Evolutionary conservation across 208 protist species (phyloP).

Genomic region (Acanthamoeba lenticulata): DNA sequence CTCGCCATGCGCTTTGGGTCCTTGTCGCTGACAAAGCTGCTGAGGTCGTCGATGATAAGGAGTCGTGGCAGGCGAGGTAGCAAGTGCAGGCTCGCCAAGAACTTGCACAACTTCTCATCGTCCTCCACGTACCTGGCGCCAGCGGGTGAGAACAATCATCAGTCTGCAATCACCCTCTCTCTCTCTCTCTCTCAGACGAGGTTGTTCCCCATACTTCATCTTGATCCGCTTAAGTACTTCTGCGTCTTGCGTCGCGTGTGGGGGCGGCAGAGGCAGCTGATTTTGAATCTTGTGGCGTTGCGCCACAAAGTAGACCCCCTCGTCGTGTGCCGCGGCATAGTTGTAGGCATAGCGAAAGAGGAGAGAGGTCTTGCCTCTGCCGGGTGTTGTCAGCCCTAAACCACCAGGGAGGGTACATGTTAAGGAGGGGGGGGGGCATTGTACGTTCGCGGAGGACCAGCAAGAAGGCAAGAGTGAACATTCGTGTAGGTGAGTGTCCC

Average conservation of each 20-base stretch:
- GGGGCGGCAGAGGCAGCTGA: neutral
- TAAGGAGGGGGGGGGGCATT: neutral
- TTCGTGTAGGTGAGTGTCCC: neutral
- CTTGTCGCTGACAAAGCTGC: neutral
- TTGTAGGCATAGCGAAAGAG: conserved; percentile 49
- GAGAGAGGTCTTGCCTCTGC: conserved; percentile 33
- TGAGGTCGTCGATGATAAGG: neutral
- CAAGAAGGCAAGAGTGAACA: neutral
- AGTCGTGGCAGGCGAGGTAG: neutral
- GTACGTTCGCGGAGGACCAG: neutral
- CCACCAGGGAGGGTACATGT: neutral
- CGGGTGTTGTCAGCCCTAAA: neutral
- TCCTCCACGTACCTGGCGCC: neutral
- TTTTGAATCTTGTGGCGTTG: conserved; percentile 23
- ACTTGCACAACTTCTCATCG: conserved; percentile 32
- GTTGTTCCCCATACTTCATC: conserved; percentile 15
- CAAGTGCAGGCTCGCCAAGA: conserved; percentile 9
- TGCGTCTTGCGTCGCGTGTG: neutral
- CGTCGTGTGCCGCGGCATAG: neutral
- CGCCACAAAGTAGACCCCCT: conserved; percentile 1
- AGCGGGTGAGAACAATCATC: neutral
- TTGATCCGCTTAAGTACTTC: conserved; percentile 41
- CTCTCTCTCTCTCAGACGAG: no score
- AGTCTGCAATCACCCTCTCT: no score
- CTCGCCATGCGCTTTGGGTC: neutral